Evolutionary conservation across 1,284 basidiomycete genomes (phyloP), one percentile per base, ranked within the genome.

Genomic region (Pseudozyma pruni): DNA sequence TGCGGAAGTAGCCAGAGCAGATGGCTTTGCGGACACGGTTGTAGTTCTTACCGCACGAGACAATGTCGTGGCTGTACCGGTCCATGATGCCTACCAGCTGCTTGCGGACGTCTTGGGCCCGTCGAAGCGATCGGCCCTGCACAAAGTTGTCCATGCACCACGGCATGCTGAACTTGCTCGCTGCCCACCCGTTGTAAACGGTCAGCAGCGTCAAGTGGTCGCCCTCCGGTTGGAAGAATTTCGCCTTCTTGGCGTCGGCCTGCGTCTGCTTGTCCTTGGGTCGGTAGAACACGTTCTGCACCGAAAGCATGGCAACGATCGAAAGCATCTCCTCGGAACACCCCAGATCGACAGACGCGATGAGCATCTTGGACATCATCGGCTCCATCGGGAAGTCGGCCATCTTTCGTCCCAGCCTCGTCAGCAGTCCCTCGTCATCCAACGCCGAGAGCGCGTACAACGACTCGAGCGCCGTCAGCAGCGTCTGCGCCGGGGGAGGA

Each of bases 331-430:
- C 96, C 78, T 98, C 94, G 0, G 93, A 96, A 81, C 95, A 98
- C 10, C 93, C 94, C 37, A 85, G 73, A 77, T 98, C 95, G 22
- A 98, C 94, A 2, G 93, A 95, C n/a, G 93, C 92, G 83, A 98
- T 98, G 51, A 99, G 85, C 94, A 97, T 98, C 85, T 98, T 98
- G 10, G 95, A 94, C 63, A 94, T 85, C 4, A 92, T 89, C 7
- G 95, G 96, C 69, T 98, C 94, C 89, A 98, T 93, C 7, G 96
- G 96, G 85, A 98, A 95, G 81, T 98, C 95, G 1, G 96, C 95
- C 96, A 99, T 98, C 85, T 98, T 98, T 57, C 95, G 88, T 1
- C 95, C 96, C 13, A 98, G 85, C 16, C 92, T 88, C 0, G 96
- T 99, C 75, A 99, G 85, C 9, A 98, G 85, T 4, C 96, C 96